Conservation (phyloP, 352 stramenopile genomes). For the Phytophthora brassicae region DNA sequence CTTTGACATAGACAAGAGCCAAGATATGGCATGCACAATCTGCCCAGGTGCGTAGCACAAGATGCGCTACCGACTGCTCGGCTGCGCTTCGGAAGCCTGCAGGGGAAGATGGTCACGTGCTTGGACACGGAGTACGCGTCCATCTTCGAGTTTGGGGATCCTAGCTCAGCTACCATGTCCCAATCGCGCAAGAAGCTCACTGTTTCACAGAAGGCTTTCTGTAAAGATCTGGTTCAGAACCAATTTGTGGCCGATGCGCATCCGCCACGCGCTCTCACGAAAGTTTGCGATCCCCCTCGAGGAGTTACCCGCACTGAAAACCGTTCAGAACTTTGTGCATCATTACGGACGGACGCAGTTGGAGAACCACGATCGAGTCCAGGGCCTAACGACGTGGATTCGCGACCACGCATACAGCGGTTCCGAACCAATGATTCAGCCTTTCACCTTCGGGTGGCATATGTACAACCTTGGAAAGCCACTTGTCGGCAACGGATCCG, state of each 20-base stretch:
- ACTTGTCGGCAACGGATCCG: neutral
- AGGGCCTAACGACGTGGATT: neutral
- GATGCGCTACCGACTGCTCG: neutral
- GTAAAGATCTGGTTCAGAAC: too few relatives aligned
- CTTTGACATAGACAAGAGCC: neutral
- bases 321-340: too few relatives aligned
- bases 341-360: too few relatives aligned
- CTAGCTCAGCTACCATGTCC: neutral
- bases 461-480: neutral
- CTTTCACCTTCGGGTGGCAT: constrained; percentile 4
- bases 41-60: neutral
- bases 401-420: neutral
- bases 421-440: neutral
- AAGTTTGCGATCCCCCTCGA: too few relatives aligned
- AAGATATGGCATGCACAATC: neutral
- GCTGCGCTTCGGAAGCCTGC: neutral
- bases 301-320: too few relatives aligned
- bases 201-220: too few relatives aligned
- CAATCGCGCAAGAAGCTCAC: neutral
- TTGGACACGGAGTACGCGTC: neutral
- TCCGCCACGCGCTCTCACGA: too few relatives aligned
- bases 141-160: neutral
- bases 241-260: too few relatives aligned
- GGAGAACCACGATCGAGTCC: neutral
- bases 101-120: too few relatives aligned